A percentile compares a stretch with the other conserved stretches of the same genome.
phyloP scores from a whole-genome alignment of 2,329 filamentous ascomycete species.

The Sporothrix globosa region DNA sequence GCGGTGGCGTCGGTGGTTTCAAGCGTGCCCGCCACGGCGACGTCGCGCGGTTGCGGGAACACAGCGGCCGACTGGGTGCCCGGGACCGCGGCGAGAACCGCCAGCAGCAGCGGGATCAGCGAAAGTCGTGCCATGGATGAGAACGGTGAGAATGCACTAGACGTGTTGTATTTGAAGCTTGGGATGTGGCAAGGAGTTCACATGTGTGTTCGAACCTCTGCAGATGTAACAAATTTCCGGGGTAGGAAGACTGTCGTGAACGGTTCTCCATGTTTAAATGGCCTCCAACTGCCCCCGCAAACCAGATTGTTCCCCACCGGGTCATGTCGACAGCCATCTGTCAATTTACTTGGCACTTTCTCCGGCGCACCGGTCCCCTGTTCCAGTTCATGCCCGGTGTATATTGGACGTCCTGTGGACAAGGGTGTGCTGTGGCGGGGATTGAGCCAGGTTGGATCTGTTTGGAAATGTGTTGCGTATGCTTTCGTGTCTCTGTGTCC shows the following conservation, averaged over 20 bases:
- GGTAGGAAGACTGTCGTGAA: background rate
- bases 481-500: too few relatives aligned
- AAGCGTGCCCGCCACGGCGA: slow-evolving; percentile 38
- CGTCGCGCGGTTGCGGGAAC: slow-evolving; percentile 28
- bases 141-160: background rate
- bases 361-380: background rate
- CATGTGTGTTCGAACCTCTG: too few relatives aligned
- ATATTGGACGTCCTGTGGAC: background rate
- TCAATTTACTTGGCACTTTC: background rate
- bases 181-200: too few relatives aligned
- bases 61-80: background rate
- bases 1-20: slow-evolving; percentile 39
- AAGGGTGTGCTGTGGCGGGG: background rate
- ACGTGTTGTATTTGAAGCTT: too few relatives aligned
- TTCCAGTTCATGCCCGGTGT: background rate
- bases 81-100: background rate
- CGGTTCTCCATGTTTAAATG: too few relatives aligned
- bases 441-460: too few relatives aligned
- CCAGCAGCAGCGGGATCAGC: background rate
- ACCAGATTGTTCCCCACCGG: background rate
- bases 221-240: background rate
- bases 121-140: background rate
- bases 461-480: too few relatives aligned
- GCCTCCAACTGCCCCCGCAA: background rate
- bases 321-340: background rate